Evolutionary conservation across 2,329 filamentous ascomycete species (phyloP).

Genomic region (Aspergillus brunneoviolaceus): DNA sequence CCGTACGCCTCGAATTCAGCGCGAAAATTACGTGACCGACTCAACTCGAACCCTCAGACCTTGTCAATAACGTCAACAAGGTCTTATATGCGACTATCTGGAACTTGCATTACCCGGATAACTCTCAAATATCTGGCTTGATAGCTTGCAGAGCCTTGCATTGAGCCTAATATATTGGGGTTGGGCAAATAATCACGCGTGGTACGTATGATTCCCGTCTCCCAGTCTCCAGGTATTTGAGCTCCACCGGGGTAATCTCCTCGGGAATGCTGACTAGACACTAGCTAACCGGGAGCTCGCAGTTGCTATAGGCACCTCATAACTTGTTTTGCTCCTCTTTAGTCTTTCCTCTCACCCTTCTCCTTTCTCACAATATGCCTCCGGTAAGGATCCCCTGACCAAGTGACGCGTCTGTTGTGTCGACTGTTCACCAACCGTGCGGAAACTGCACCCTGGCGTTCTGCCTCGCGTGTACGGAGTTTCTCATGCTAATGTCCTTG

Average conservation of each 20-base stretch:
- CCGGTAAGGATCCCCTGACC: conserved; percentile 49
- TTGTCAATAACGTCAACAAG: conserved; percentile 34
- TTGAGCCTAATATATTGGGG: conserved; percentile 21
- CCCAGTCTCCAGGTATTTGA: conserved; percentile 33
- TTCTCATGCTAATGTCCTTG: conserved; percentile 41
- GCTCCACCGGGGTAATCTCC: conserved; percentile 33
- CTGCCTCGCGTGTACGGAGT: conserved; percentile 5
- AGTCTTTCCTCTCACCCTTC: conserved; percentile 22
- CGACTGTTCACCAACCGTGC: not conserved
- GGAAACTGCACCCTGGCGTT: not conserved
- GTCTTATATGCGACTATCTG: conserved; percentile 23
- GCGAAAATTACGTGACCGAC: conserved; percentile 20
- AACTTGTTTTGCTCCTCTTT: conserved; percentile 18
- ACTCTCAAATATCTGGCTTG: conserved; percentile 17
- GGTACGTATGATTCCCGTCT: conserved; percentile 33
- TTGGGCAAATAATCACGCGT: conserved; percentile 36
- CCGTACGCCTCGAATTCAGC: conserved; percentile 6
- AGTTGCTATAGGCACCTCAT: conserved; percentile 27
- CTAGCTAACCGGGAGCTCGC: conserved; percentile 21
- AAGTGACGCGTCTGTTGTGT: conserved; percentile 16
- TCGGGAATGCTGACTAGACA: conserved; percentile 39
- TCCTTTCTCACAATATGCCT: conserved; percentile 52
- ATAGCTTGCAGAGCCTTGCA: conserved; percentile 20
- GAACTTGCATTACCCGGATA: conserved; percentile 19
- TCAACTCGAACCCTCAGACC: conserved; percentile 22